Conservation (phyloP, 768 basidiomycete genomes). For the Sarcomyxa edulis region DNA sequence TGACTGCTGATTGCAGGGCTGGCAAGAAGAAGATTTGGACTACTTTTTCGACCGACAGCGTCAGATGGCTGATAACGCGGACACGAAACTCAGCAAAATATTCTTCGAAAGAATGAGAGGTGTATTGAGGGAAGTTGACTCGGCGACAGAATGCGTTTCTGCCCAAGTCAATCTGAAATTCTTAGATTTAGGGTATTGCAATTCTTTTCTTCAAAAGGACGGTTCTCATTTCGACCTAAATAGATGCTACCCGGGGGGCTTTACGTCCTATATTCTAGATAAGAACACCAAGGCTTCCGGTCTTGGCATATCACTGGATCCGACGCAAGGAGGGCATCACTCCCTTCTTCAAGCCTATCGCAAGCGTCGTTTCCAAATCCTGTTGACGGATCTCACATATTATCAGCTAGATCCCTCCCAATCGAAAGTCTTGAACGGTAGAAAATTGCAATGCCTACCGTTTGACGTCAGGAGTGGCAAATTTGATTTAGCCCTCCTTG, state of each 20-base stretch:
- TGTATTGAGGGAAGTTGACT: constrained; percentile 17
- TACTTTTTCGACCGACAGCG: background rate
- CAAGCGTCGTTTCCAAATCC: constrained; percentile 11
- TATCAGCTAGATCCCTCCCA: constrained; percentile 13
- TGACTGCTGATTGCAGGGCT: background rate
- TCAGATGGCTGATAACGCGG: background rate
- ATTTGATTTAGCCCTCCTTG: constrained; percentile 20
- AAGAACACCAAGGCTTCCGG: constrained; percentile 18
- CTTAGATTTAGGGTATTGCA: constrained; percentile 21
- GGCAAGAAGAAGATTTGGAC: background rate
- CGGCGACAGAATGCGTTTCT: constrained; percentile 9
- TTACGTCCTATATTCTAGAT: constrained; percentile 22
- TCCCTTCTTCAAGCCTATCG: constrained; percentile 15
- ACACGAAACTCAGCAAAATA: background rate
- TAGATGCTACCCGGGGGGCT: constrained; percentile 25
- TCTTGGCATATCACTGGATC: constrained; percentile 20
- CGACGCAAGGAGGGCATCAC: constrained; percentile 17
- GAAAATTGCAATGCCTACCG: constrained; percentile 9
- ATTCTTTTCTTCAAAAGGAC: background rate
- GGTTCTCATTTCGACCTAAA: background rate
- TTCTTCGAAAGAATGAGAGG: constrained; percentile 17
- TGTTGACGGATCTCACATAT: constrained; percentile 13
- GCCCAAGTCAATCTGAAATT: constrained; percentile 12
- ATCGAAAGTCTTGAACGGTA: constrained; percentile 3
- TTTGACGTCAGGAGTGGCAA: constrained; percentile 7